These are phyloP conservation scores for Coemansia asiatica DNA, from an alignment of 192 early-diverging fungal genomes.

Conservation along the genomic window DNA sequence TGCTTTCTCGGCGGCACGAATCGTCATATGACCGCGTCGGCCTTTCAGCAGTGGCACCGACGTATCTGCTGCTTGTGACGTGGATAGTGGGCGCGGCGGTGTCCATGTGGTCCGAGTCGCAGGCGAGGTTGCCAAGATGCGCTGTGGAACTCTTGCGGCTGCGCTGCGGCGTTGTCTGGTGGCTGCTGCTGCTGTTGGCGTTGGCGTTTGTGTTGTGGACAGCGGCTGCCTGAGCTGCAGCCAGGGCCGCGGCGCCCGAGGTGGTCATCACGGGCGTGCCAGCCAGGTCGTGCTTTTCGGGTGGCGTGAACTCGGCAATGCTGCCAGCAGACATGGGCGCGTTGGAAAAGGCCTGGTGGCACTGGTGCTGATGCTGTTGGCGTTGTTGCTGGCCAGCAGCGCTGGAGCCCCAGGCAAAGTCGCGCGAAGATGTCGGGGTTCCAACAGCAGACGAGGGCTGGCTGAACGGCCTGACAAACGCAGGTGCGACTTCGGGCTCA, in stretches of 20 bases:
- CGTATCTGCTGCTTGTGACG: background rate
- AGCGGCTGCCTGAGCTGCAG: slow-evolving; percentile 47
- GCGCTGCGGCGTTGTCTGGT: slow-evolving; percentile 46
- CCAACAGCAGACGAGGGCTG: slow-evolving; percentile 30
- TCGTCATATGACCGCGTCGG: background rate
- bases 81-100: slow-evolving; percentile 3
- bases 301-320: background rate
- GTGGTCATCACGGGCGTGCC: slow-evolving; percentile 52
- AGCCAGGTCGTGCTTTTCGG: slow-evolving; percentile 2
- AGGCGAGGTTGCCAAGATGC: slow-evolving; percentile 13
- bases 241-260: slow-evolving; percentile 48
- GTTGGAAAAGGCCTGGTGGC: background rate
- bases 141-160: slow-evolving; percentile 42
- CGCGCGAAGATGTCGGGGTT: slow-evolving; percentile 33
- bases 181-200: slow-evolving; percentile 29
- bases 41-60: background rate
- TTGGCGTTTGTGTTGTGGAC: slow-evolving; percentile 18
- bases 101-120: slow-evolving; percentile 25
- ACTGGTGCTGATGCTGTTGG: background rate
- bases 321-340: background rate
- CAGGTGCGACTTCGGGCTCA: slow-evolving; percentile 41
- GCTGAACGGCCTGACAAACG: slow-evolving; percentile 53
- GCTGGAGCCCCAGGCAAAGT: slow-evolving; percentile 9
- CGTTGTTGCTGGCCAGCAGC: background rate
- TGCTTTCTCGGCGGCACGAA: background rate